phyloP scores from a whole-genome alignment of 2,329 filamentous ascomycete genomes.

The Aspergillus carbonarius region DNA sequence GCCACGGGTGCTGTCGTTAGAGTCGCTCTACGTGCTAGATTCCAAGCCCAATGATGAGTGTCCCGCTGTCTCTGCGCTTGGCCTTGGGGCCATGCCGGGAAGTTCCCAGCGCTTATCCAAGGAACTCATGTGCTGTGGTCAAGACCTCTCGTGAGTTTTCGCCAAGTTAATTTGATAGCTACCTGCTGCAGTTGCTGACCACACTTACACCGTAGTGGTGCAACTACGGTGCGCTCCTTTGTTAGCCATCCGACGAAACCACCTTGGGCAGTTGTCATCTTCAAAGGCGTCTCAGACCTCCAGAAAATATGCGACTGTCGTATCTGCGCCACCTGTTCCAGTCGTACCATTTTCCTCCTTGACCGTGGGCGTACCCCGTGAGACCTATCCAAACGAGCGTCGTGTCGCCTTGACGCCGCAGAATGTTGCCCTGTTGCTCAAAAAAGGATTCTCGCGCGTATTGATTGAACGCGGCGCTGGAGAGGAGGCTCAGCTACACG shows the following conservation, averaged over 20 bases:
- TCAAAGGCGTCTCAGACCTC: conserved; percentile 16
- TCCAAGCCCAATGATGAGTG: conserved; percentile 25
- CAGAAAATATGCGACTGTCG: conserved; percentile 24
- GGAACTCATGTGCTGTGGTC: conserved; percentile 19
- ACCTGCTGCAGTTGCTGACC: conserved; percentile 3
- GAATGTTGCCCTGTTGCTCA: conserved; percentile 77
- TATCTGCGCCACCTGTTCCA: conserved; percentile 24
- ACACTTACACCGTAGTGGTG: conserved; percentile 12
- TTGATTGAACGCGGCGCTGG: conserved; percentile 82
- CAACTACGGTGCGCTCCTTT: conserved; percentile 16
- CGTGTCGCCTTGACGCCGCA: conserved; percentile 82
- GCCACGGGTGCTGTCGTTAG: background rate
- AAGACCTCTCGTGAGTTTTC: conserved; percentile 25
- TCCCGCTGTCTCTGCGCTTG: conserved; percentile 25
- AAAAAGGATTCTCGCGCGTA: conserved; percentile 78
- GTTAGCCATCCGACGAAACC: conserved; percentile 10
- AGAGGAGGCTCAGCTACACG: conserved; percentile 70
- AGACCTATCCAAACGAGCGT: conserved; percentile 75
- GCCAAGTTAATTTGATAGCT: background rate
- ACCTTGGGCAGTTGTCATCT: conserved; percentile 1
- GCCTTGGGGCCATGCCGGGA: conserved; percentile 29
- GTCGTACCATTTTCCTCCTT: conserved; percentile 65
- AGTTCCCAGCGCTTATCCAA: conserved; percentile 20
- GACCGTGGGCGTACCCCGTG: conserved; percentile 74
- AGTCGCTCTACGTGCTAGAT: background rate